A percentile compares a stretch with the other conserved stretches of the same genome.
phyloP scores from a whole-genome alignment of 306 rosid species.

The Prunus davidiana region DNA sequence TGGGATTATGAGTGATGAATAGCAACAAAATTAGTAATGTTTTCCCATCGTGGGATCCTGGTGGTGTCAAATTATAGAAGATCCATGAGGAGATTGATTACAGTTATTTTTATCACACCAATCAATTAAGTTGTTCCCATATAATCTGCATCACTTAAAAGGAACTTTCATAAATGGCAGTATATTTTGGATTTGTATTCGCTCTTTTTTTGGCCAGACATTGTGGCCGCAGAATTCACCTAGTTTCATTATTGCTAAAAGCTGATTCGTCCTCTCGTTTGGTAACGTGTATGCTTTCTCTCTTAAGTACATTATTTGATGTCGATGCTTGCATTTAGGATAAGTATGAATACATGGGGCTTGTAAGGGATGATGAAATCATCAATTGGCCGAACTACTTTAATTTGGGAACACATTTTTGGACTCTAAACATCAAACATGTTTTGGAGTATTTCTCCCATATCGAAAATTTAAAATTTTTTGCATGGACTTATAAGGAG shows the following conservation, averaged over 20 bases:
- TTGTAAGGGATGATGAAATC: background rate
- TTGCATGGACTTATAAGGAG: no score
- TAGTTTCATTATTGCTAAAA: background rate
- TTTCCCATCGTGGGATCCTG: no score
- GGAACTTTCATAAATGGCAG: no score
- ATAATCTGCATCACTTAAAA: no score
- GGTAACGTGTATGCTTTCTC: no score
- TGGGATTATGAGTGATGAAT: no score
- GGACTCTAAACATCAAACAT: background rate
- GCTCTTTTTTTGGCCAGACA: background rate
- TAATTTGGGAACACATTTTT: background rate
- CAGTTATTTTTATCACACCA: background rate
- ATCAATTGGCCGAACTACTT: background rate
- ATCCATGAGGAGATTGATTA: background rate
- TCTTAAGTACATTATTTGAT: no score
- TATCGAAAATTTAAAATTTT: no score
- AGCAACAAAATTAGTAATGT: no score
- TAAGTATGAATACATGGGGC: background rate
- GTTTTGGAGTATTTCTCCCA: no score
- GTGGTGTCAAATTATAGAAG: background rate
- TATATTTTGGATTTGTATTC: no score
- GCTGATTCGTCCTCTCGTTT: no score
- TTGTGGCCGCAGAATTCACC: background rate
- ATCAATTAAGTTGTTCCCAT: background rate
- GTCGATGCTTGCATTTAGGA: background rate